These are phyloP conservation scores for Gynandropsis gynandra DNA, from an alignment of 345 rosid genomes.

Conservation along the genomic window DNA sequence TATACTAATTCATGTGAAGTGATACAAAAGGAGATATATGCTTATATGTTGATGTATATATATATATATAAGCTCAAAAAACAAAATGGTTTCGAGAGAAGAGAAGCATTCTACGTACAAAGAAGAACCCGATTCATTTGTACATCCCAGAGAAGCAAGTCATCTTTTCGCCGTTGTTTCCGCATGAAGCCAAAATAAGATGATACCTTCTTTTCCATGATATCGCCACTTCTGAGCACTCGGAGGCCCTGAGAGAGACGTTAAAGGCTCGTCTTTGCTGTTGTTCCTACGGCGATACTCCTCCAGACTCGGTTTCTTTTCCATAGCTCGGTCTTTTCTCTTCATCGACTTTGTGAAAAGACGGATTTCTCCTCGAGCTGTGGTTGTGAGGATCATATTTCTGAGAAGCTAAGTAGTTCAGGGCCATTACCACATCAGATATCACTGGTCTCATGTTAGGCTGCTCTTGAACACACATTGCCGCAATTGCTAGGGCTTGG, in stretches of 20 bases:
- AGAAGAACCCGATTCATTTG: neutral
- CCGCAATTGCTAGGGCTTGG: conserved; percentile 81
- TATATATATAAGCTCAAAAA: neutral
- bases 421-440: conserved; percentile 68
- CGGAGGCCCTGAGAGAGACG: no score
- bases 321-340: neutral
- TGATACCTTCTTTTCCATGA: no score
- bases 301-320: conserved; percentile 1
- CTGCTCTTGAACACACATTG: conserved; percentile 87
- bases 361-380: conserved; percentile 11
- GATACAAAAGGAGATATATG: neutral
- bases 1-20: no score
- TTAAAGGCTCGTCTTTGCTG: no score
- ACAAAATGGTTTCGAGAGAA: conserved; percentile 24
- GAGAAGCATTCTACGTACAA: conserved; percentile 12
- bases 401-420: conserved; percentile 64
- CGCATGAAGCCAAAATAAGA: no score
- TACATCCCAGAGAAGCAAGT: neutral
- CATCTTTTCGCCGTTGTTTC: neutral
- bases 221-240: no score
- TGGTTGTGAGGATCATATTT: conserved; percentile 26
- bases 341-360: neutral
- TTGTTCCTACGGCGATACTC: conserved; percentile 7
- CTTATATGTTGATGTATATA: neutral
- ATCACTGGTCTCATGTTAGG: conserved; percentile 66